These are phyloP conservation scores for Bruguiera hainesii DNA, from an alignment of 441 rosid genomes.

Conservation along the genomic window DNA sequence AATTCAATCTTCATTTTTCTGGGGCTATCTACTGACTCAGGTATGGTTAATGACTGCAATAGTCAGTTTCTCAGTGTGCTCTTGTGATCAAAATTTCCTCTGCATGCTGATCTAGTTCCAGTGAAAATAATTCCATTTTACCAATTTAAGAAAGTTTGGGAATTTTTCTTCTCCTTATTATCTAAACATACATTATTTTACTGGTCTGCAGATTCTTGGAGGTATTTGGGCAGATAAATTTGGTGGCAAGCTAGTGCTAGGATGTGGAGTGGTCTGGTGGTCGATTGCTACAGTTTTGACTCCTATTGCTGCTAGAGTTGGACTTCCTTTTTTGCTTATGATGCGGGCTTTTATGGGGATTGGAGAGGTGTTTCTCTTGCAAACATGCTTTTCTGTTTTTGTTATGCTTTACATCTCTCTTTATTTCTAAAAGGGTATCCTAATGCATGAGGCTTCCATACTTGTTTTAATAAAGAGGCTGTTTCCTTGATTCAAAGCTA, in stretches of 20 bases:
- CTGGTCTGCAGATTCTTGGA: conserved; percentile 67
- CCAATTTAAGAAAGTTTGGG: background rate
- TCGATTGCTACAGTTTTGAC: conserved; percentile 86
- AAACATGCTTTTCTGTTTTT: conserved; percentile 13
- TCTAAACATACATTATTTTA: conserved; percentile 20
- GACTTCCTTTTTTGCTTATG: conserved; percentile 83
- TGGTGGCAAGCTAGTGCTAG: conserved; percentile 90
- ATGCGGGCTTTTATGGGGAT: conserved; percentile 99
- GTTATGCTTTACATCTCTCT: conserved; percentile 6
- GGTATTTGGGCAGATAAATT: conserved; percentile 98
- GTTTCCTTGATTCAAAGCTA: too few relatives aligned
- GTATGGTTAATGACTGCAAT: conserved; percentile 27
- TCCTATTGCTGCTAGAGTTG: conserved; percentile 91
- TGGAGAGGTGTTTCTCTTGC: conserved; percentile 74
- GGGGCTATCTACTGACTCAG: conserved; percentile 99
- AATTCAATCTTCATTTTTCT: conserved; percentile 98
- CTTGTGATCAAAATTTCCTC: conserved; percentile 4
- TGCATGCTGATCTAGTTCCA: background rate
- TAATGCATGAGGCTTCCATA: too few relatives aligned
- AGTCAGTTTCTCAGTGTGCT: conserved; percentile 6
- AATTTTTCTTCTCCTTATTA: conserved; percentile 2
- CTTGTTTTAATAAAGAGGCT: too few relatives aligned
- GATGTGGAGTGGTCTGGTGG: conserved; percentile 99
- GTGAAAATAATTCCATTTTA: background rate
- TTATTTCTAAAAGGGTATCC: background rate